Conservation (phyloP, 2,329 filamentous ascomycete genomes). For the Epichloe elymi region DNA sequence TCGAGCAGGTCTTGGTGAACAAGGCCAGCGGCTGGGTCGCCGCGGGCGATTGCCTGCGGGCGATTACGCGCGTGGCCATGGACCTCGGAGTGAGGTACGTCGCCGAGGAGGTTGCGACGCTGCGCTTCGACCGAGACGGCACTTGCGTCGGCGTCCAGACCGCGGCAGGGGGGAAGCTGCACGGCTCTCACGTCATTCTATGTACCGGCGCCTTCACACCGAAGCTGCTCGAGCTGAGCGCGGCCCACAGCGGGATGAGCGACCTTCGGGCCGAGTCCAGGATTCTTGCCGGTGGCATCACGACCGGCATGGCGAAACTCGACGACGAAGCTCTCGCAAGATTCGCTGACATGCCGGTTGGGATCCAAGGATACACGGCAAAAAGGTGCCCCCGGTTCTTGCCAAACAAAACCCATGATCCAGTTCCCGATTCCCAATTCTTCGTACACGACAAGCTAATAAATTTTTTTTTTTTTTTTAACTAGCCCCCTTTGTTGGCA, state of each 20-base stretch:
- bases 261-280: constrained; percentile 38
- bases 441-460: too few relatives aligned
- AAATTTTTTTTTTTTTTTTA: too few relatives aligned
- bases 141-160: constrained; percentile 36
- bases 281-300: constrained; percentile 46
- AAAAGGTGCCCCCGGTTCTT: constrained; percentile 13
- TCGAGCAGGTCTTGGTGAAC: constrained; percentile 48
- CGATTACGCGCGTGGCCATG: constrained; percentile 38
- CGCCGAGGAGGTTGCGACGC: constrained; percentile 33
- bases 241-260: constrained; percentile 29
- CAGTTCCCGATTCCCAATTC: too few relatives aligned
- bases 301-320: constrained; percentile 43
- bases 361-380: constrained; percentile 27
- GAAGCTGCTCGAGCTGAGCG: constrained; percentile 39
- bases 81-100: constrained; percentile 47
- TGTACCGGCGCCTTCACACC: constrained; percentile 46
- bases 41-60: constrained; percentile 43
- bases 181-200: constrained; percentile 38
- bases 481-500: constrained; percentile 44
- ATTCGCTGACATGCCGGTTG: constrained; percentile 37
- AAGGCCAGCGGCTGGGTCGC: constrained; percentile 49
- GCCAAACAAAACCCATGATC: too few relatives aligned
- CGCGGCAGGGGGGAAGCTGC: constrained; percentile 29
- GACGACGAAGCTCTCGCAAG: constrained; percentile 29
- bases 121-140: constrained; percentile 33